A percentile compares a stretch with the other conserved stretches of the same genome.
phyloP scores from a whole-genome alignment of 176 grass and related monocot genomes.

The Triticum monococcum region DNA sequence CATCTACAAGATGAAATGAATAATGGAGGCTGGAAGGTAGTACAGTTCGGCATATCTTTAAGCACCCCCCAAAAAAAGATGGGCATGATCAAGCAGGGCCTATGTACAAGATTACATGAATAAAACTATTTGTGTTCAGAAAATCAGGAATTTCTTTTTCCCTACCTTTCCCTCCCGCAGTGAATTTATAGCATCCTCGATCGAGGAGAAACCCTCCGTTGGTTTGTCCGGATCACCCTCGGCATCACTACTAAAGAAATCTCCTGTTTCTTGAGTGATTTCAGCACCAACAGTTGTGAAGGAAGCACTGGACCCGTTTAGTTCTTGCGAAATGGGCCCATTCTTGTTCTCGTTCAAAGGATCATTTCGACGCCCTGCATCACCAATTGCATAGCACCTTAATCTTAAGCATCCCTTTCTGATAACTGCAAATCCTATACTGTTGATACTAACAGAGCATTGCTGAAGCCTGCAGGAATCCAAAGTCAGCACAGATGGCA shows the following conservation, averaged over 20 bases:
- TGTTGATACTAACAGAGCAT: constrained; percentile 34
- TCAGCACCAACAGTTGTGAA: constrained; percentile 73
- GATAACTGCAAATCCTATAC: constrained; percentile 55
- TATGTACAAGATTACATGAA: not conserved
- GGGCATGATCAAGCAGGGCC: not conserved
- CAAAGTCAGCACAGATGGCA: not conserved
- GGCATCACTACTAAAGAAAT: constrained; percentile 87
- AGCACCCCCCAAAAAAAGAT: too few species aligned
- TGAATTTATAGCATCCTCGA: constrained; percentile 67
- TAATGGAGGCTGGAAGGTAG: not conserved
- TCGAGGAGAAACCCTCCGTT: constrained; percentile 68
- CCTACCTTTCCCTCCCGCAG: constrained; percentile 69
- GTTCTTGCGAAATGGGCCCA: constrained; percentile 48
- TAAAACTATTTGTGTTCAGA: not conserved
- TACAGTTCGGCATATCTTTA: not conserved
- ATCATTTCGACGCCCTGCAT: constrained; percentile 39
- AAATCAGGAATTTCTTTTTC: not conserved
- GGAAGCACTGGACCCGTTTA: constrained; percentile 34
- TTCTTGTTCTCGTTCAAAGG: constrained; percentile 53
- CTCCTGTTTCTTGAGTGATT: constrained; percentile 81
- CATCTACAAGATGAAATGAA: not conserved
- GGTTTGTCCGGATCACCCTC: constrained; percentile 84
- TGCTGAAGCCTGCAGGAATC: constrained; percentile 54
- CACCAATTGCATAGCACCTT: constrained; percentile 51
- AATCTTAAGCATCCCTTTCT: constrained; percentile 57